These are phyloP conservation scores for Pseudognaphalium luteoalbum DNA, from an alignment of 129 eudicot genomes.

Conservation along the genomic window DNA sequence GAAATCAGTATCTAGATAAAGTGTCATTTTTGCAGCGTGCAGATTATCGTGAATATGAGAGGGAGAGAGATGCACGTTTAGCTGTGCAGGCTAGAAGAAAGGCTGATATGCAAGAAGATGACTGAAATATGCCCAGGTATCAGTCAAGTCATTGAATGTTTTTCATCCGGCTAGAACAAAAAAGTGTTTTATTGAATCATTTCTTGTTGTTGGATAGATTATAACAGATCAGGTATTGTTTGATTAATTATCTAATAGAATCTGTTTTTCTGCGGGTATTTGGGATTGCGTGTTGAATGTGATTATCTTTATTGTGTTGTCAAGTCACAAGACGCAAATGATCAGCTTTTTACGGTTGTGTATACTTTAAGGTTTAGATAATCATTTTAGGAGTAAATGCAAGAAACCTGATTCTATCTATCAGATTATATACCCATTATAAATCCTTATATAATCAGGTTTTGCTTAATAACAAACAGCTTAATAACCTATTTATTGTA, in stretches of 20 bases:
- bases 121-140: constrained; percentile 15
- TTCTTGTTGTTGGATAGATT: constrained; percentile 24
- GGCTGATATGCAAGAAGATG: constrained; percentile 61
- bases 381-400: not conserved
- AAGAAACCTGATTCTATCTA: not conserved
- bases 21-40: constrained; percentile 82
- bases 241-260: not conserved
- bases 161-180: constrained; percentile 1
- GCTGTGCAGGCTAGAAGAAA: constrained; percentile 87
- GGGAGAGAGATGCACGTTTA: constrained; percentile 91
- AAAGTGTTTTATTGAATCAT: not conserved
- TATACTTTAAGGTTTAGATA: not conserved
- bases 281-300: not conserved
- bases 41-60: constrained; percentile 85
- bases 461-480: not conserved
- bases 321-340: not conserved
- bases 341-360: not conserved
- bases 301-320: not conserved
- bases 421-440: not conserved
- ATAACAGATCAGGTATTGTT: constrained; percentile 23
- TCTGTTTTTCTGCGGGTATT: constrained; percentile 3
- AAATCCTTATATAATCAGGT: not conserved
- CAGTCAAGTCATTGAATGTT: constrained; percentile 12
- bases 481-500: not conserved
- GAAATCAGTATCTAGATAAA: constrained; percentile 81